Base-by-base conservation (phyloP, 2,329 filamentous ascomycete species). In the Fusarium chuoi region DNA sequence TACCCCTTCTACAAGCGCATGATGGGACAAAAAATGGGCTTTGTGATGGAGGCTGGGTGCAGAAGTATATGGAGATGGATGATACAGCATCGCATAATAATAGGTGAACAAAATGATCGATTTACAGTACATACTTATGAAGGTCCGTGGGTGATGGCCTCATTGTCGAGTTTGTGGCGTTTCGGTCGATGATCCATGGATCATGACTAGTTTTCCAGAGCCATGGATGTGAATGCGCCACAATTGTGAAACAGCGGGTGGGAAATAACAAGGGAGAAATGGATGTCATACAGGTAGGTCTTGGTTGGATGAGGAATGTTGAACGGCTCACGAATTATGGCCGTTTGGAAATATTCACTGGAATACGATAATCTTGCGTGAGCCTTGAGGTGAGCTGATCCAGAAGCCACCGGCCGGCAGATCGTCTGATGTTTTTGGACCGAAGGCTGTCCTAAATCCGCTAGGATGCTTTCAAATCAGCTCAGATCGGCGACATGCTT, bases 381-480 rank as follows among this genome's bases (percentile, higher is more conserved):
- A n/a, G n/a, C n/a, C n/a, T n/a, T 30, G 39, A 46, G 68, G 58
- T 65, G 45, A 60, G 57, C 35, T 38, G 44, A 58, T 45, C 41
- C 30, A 54, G 15, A 35, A 45, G 60, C 35, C 52, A 59, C 44
- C 30, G 22, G 33, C 42, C 39, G 58, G 54, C 36, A 56, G 64
- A 69, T 72, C 36, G 63, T 60, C 71, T 72, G 71, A 74, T 74
- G 58, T 56, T 52, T 35, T 36, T 65, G 35, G 49, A 30, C 51
- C 64, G 46, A 59, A 60, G 58, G 26, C 12, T 65, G 48, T 52
- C 64, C 48, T 39, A 62, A 51, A 55, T 59, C 51, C 54, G 57
- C 35, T 58, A 62, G 61, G 22, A 46, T 65, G 65, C 68, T 74
- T 67, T 49, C 44, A 73, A 73, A 73, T 73, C 70, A 73, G 48